Evolutionary conservation across 331 rosid genomes (phyloP), one percentile per base, ranked within the genome.

Genomic region (Phaseolus coccineus): DNA sequence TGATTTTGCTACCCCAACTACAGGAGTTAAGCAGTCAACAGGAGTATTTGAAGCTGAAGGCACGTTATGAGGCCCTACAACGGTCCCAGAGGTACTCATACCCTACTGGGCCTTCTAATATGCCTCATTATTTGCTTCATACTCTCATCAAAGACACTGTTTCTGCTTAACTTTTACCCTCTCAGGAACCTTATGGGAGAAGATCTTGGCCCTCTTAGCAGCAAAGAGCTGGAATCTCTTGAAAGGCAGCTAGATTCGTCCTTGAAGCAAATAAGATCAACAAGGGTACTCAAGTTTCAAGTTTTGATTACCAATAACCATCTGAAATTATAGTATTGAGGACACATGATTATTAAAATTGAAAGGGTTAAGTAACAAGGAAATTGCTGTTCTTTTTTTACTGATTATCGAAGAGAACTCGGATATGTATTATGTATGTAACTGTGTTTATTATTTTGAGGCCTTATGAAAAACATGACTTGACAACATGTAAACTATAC

Each of bases 1-100:
- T 65, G 37, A 57, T 74, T 58, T 61, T 73, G 28, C 48, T 16
- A 4, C n/a, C 24, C 52, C 48, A 30, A 64, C 1, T 74, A 37
- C 66, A 96, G 98, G 99, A 96, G 76, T 69, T 96, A 90, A 93
- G 98, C 82, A 96, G 97, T 81, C 99, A 96, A 73, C 99, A 96
- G 80, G 99, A 96, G 69, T 96, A 96, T 83, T 84, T 96, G 93
- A 96, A 88, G 92, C 98, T 96, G 70, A 93, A 96, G 85, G 97
- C 97, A 78, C 97, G 94, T 79, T 93, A 88, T 74, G 99, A 96
- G 84, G 86, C 89, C 51, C 88, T 96, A 28, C 93, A 90, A 74
- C 84, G 96, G 69, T 89, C 97, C 58, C 97, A 96, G 79, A 91
- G 98, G 99, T 93, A 81, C 15, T 64, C 3, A 25, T 75, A n/a